These are phyloP conservation scores for Barnettozyma botsteinii DNA, from an alignment of 805 yeast genomes.

Conservation along the genomic window DNA sequence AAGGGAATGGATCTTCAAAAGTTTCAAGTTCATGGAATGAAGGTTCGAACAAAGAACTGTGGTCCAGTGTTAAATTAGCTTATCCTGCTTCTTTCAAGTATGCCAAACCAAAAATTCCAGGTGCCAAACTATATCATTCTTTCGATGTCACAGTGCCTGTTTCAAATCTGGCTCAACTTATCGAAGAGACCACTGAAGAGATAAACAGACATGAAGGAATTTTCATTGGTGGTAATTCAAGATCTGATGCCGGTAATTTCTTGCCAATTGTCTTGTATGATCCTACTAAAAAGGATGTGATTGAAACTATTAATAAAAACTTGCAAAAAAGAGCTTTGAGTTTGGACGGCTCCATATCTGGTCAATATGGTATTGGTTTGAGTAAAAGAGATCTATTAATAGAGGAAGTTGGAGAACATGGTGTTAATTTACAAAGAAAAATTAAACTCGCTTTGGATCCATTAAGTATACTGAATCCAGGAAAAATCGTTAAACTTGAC, in stretches of 20 bases:
- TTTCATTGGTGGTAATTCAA: conserved; percentile 59
- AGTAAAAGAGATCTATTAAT: conserved; percentile 57
- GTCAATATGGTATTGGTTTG: conserved; percentile 78
- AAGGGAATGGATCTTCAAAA: conserved; percentile 44
- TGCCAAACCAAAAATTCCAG: conserved; percentile 38
- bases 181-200: conserved; percentile 53
- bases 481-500: conserved; percentile 63
- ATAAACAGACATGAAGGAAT: conserved; percentile 46
- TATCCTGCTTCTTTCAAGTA: conserved; percentile 58
- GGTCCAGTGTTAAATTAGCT: conserved; percentile 67
- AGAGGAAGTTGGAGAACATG: conserved; percentile 56
- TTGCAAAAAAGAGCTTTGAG: conserved; percentile 59
- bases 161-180: conserved; percentile 52
- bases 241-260: conserved; percentile 76
- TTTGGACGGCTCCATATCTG: conserved; percentile 75
- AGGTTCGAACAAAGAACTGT: conserved; percentile 55
- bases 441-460: conserved; percentile 69
- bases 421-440: conserved; percentile 63
- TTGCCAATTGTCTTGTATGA: conserved; percentile 58
- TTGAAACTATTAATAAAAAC: conserved; percentile 43
- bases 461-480: conserved; percentile 64
- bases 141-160: conserved; percentile 76
- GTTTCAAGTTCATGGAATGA: conserved; percentile 52
- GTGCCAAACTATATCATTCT: conserved; percentile 35
- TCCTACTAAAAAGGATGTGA: conserved; percentile 40